Conservation (phyloP, 2,329 filamentous ascomycete genomes). For the Verticillium isaacii region DNA sequence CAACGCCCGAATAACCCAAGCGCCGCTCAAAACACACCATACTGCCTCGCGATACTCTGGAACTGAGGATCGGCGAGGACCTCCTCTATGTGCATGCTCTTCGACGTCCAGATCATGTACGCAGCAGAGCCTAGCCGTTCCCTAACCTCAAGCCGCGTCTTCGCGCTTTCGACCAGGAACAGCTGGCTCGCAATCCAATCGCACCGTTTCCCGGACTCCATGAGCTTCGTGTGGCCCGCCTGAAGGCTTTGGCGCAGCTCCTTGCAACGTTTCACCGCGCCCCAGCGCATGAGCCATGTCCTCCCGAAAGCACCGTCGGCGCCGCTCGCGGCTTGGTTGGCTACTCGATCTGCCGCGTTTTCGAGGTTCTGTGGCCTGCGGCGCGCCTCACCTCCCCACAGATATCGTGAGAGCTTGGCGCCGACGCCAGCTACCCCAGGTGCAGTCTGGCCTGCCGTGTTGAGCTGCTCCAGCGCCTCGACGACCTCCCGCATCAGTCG, state of each 20-base stretch:
- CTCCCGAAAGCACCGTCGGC: not conserved
- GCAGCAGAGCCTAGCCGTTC: not conserved
- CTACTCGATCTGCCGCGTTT: no score
- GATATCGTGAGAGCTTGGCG: not conserved
- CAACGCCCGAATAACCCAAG: not conserved
- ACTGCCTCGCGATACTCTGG: not conserved
- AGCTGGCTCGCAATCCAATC: not conserved
- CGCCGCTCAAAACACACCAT: not conserved
- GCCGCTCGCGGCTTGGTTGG: no score
- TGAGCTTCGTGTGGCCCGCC: not conserved
- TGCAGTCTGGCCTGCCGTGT: no score
- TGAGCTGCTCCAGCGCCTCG: not conserved
- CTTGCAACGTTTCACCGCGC: not conserved
- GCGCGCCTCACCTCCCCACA: no score
- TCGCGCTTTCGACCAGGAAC: not conserved
- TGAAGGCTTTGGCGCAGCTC: not conserved
- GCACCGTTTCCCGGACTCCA: not conserved
- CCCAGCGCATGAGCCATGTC: not conserved
- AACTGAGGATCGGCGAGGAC: not conserved
- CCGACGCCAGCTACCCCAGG: no score
- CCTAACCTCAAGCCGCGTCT: not conserved
- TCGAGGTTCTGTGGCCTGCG: no score
- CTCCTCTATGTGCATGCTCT: not conserved
- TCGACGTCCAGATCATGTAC: not conserved
- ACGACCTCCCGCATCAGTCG: not conserved